A percentile compares a stretch with the other conserved stretches of the same genome.
These are phyloP conservation scores for Phlebiopsis flavidoalba DNA, from an alignment of 768 basidiomycete species.

Conservation along the genomic window DNA sequence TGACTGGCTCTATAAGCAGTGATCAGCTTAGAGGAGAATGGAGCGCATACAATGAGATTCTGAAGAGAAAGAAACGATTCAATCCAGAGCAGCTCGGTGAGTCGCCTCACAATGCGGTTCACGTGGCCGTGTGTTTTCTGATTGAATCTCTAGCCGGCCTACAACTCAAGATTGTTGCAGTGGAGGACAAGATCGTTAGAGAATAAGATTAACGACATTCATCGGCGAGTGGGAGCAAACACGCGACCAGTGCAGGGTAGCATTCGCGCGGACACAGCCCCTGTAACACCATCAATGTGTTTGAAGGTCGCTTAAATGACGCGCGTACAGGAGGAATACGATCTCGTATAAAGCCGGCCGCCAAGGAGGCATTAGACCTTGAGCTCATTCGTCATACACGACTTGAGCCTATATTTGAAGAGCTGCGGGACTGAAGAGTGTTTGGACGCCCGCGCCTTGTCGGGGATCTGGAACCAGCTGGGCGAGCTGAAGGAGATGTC, in stretches of 20 bases:
- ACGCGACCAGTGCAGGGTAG: constrained; percentile 95
- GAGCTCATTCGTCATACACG: constrained; percentile 88
- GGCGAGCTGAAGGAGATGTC: constrained; percentile 80
- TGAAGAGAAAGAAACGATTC: constrained; percentile 97
- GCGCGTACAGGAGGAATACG: constrained; percentile 93
- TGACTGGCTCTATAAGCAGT: constrained; percentile 97
- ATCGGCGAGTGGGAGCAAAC: constrained; percentile 69
- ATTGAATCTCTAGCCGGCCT: constrained; percentile 64
- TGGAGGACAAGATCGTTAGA: constrained; percentile 97
- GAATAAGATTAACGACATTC: constrained; percentile 88
- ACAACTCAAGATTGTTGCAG: constrained; percentile 99
- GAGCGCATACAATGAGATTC: constrained; percentile 97
- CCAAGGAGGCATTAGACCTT: constrained; percentile 95
- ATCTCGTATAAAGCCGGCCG: constrained; percentile 81
- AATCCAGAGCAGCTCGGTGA: constrained; percentile 94
- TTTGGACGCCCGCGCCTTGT: constrained; percentile 98
- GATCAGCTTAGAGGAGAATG: constrained; percentile 97
- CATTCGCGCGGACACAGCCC: constrained; percentile 93
- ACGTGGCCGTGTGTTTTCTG: neutral
- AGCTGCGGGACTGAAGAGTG: constrained; percentile 94
- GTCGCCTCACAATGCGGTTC: constrained; percentile 21
- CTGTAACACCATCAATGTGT: constrained; percentile 95
- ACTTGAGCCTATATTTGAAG: constrained; percentile 91
- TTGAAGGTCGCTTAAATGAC: constrained; percentile 85
- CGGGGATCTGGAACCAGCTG: constrained; percentile 94